These are phyloP conservation scores for Bromus sterilis DNA, from an alignment of 176 grass and related monocot species.

Conservation along the genomic window DNA sequence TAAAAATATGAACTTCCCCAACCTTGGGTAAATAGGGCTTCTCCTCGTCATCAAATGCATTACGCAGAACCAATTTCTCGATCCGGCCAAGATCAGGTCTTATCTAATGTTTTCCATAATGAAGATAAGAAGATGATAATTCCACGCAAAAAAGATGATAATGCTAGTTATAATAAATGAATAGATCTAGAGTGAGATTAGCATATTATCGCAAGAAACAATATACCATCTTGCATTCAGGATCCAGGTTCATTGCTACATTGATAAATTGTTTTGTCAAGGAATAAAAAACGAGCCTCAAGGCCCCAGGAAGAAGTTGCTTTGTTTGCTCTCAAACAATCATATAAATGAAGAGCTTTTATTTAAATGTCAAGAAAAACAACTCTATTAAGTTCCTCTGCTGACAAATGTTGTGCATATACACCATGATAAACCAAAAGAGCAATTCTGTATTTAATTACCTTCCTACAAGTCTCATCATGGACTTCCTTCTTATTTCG, in stretches of 20 bases:
- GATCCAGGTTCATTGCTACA: constrained; percentile 89
- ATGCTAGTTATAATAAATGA: neutral
- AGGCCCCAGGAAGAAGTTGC: too few species aligned
- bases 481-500: constrained; percentile 97
- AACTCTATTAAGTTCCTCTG: too few species aligned
- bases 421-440: too few species aligned
- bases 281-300: constrained; percentile 88
- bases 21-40: constrained; percentile 95
- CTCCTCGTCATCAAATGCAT: constrained; percentile 79
- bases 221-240: constrained; percentile 98
- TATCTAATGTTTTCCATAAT: constrained; percentile 46
- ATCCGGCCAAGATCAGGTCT: constrained; percentile 69
- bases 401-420: too few species aligned
- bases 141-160: too few species aligned
- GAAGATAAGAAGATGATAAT: too few species aligned
- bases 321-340: too few species aligned
- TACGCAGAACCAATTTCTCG: constrained; percentile 96
- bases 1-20: neutral
- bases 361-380: too few species aligned
- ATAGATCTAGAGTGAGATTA: too few species aligned
- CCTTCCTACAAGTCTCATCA: constrained; percentile 84
- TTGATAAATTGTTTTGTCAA: constrained; percentile 93
- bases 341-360: too few species aligned
- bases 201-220: too few species aligned
- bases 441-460: constrained; percentile 22